Conservation (phyloP, 345 rosid species). For the Eucalyptus melliodora region DNA sequence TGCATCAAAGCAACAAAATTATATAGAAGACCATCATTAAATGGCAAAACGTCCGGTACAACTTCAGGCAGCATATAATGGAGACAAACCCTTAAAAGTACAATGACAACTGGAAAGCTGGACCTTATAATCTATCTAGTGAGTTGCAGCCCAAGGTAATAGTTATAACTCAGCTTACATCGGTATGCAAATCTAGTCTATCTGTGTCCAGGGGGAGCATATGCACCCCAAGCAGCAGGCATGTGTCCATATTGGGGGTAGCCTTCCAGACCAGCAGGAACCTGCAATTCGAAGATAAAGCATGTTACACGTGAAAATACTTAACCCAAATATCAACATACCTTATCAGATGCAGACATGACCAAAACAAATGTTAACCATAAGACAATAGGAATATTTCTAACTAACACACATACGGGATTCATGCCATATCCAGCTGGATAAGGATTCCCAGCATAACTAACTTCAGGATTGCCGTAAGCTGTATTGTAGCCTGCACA, state of each 20-base stretch:
- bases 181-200: slow-evolving; percentile 18
- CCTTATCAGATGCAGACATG: neutral
- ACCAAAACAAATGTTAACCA: neutral
- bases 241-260: slow-evolving; percentile 69
- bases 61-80: neutral
- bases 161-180: slow-evolving; percentile 8
- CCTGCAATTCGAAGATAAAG: slow-evolving; percentile 16
- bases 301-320: neutral
- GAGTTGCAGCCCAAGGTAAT: slow-evolving; percentile 17
- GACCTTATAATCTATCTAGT: slow-evolving; percentile 1
- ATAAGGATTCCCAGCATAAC: slow-evolving; percentile 51
- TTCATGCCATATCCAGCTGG: slow-evolving; percentile 60
- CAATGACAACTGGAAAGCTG: neutral
- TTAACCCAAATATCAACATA: neutral
- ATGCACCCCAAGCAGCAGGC: slow-evolving; percentile 58
- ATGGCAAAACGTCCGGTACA: neutral
- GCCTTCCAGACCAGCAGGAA: slow-evolving; percentile 48
- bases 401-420: slow-evolving; percentile 50
- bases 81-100: neutral
- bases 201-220: slow-evolving; percentile 68
- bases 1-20: neutral
- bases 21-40: neutral
- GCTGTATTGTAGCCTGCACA: slow-evolving; percentile 47
- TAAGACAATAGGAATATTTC: neutral
- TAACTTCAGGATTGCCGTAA: slow-evolving; percentile 59